Evolutionary conservation across 2,329 filamentous ascomycete genomes (phyloP), one percentile per base, ranked within the genome.

Genomic region (Aspergillus melleus): DNA sequence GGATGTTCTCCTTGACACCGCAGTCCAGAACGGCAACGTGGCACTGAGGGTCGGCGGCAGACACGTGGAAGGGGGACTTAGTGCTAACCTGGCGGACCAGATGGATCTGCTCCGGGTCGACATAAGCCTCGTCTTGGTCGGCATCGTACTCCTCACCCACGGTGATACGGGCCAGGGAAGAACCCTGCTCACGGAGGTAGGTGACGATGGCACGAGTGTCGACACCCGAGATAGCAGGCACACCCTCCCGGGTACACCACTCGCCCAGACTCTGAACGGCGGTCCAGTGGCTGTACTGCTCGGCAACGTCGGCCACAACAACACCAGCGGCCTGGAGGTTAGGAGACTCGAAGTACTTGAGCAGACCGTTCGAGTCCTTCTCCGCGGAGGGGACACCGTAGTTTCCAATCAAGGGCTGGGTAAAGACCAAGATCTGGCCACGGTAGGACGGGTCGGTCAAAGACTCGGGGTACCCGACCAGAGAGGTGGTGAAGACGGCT

Each of bases 1-100:
- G 88, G 71, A 99, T 99, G 83, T 99, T 99, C 86, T 99, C 95
- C 86, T 99, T 99, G 68, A 98, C 95, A 83, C 95, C 95, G 73
- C 95, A 99, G 80, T 99, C 95, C 74, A 99, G 90, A 68, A 99
- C 85, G 60, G 94, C 95, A 68, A 99, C 87, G 80, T 99, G 95
- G 76, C 91, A 89, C 72, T 90, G 87, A 64, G 94, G 92, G 67
- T 89, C 86, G 32, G 88, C 86, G 54, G 93, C 92, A 76, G 91
- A 90, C 66, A 98, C 90, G 71, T 98, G 92, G 83, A 98, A 99
- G 47, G 95, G 95, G 65, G 93, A 91, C 83, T 99, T 99, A 79
- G 95, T 99, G 83, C 91, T 96, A 68, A 99, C 95, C 71, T 91
- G 91, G 79, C 91, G 91, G 70, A 98, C 95, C 65, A 98, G 83